Evolutionary conservation across 805 yeast species (phyloP).

Genomic region (Candida awuae): DNA sequence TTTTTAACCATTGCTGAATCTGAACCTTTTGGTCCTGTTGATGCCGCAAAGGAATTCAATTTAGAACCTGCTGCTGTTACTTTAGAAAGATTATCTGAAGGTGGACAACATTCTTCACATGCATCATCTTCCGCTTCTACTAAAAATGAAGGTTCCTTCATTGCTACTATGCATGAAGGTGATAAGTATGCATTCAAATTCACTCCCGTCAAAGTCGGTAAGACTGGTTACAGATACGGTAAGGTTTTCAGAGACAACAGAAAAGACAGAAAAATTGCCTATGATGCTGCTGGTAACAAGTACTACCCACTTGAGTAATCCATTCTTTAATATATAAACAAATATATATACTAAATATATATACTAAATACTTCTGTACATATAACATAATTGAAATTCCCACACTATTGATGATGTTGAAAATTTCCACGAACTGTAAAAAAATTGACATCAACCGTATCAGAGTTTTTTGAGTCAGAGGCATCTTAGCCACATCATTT

Average conservation of each 20-base stretch:
- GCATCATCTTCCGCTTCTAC: conserved; percentile 21
- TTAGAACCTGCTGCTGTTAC: conserved; percentile 84
- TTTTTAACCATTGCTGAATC: conserved; percentile 88
- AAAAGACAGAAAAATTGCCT: conserved; percentile 71
- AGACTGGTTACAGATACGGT: conserved; percentile 89
- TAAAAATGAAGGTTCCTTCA: conserved; percentile 31
- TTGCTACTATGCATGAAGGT: conserved; percentile 56
- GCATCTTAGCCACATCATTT: no score
- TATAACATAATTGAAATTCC: no score
- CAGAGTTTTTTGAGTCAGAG: no score
- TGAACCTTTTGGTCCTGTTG: conserved; percentile 92
- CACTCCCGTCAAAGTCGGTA: conserved; percentile 69
- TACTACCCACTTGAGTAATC: conserved; percentile 24
- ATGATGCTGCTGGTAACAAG: conserved; percentile 58
- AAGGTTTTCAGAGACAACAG: conserved; percentile 82
- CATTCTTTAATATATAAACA: not conserved
- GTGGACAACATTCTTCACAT: conserved; percentile 43
- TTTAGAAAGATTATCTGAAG: conserved; percentile 57
- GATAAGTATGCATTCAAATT: conserved; percentile 70
- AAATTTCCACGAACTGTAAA: no score
- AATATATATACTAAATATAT: no score
- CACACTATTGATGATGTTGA: no score
- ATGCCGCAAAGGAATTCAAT: conserved; percentile 79
- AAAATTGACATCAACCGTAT: no score
- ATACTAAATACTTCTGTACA: no score